Base-by-base conservation (phyloP, 768 basidiomycete species). In the Solioccasus polychromus region DNA sequence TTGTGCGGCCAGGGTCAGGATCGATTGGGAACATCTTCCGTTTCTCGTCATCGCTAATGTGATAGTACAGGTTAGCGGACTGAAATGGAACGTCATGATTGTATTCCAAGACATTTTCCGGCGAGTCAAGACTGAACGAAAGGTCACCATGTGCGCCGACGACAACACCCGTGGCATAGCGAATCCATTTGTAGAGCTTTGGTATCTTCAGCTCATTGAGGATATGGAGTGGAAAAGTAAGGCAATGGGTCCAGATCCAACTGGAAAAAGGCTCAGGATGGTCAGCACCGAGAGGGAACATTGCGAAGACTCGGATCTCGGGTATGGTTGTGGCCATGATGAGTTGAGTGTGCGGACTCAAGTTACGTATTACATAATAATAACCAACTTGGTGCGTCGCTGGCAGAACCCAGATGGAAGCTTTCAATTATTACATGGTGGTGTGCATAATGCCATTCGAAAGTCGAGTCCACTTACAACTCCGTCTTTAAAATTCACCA, bases 171-270 rank as follows among this genome's bases (percentile, higher is more conserved):
- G 23, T 51, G 15, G 41, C 45, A 22, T 46, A 51, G 1, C 36
- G 41, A 28, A 51, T 43, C 50, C 44, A 51, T 34, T 45, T 45
- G 26, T 37, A 38, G 19, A 35, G 49, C 5, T 10, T 37, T 26
- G 1, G 24, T 5, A 23, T 11, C 3, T 39, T 12, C 18, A 44
- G 35, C 2, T 8, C 3, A 10, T 34, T n/a, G 25, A 51, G 25
- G 6, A 17, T 23, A 5, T 36, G 5, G 20, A 32, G 6, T 22
- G 36, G 26, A 15, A 39, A 24, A 14, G 29, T 42, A 14, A 45
- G 49, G 31, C 19, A 45, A 24, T 42, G 35, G 30, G 29, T 18
- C 44, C 48, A 50, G 3, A 26, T 3, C 17, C 28, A 39, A 15
- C 11, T 17, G n/a, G n/a, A n/a, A n/a, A n/a, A n/a, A n/a, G n/a